These are phyloP conservation scores for Sclerotinia spermophila DNA, from an alignment of 2,329 filamentous ascomycete genomes.

Conservation along the genomic window DNA sequence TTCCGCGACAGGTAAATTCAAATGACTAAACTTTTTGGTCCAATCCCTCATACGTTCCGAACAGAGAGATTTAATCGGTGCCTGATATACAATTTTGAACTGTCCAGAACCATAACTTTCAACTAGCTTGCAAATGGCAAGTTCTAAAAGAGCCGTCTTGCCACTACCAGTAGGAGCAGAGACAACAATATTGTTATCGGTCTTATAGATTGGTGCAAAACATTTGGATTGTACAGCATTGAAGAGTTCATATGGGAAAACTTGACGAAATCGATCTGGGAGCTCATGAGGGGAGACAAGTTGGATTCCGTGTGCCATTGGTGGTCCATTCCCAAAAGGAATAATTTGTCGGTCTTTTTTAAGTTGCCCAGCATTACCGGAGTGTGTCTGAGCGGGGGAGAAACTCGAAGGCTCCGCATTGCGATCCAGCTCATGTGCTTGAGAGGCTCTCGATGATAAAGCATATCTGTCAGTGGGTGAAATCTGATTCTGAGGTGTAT, in stretches of 20 bases:
- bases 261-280: slow-evolving; percentile 63
- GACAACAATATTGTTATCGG: slow-evolving; percentile 72
- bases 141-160: slow-evolving; percentile 77
- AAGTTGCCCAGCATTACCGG: background rate
- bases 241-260: slow-evolving; percentile 73
- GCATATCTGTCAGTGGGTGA: background rate
- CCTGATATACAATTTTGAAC: slow-evolving; percentile 82
- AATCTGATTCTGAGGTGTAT: slow-evolving; percentile 12
- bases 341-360: slow-evolving; percentile 19
- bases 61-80: slow-evolving; percentile 80
- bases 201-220: slow-evolving; percentile 62
- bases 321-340: slow-evolving; percentile 32
- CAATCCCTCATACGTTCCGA: slow-evolving; percentile 74
- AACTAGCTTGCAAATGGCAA: slow-evolving; percentile 73
- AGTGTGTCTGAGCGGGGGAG: background rate
- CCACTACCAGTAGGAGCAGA: slow-evolving; percentile 82
- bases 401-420: background rate
- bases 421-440: slow-evolving; percentile 1
- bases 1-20: slow-evolving; percentile 69
- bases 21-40: slow-evolving; percentile 65
- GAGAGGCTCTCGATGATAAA: background rate
- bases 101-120: slow-evolving; percentile 52
- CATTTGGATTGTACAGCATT: slow-evolving; percentile 82
- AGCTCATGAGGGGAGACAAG: slow-evolving; percentile 57
- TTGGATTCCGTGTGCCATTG: slow-evolving; percentile 48